Conservation (phyloP, 148 eudicot genomes). For the Rhododendron vialii region DNA sequence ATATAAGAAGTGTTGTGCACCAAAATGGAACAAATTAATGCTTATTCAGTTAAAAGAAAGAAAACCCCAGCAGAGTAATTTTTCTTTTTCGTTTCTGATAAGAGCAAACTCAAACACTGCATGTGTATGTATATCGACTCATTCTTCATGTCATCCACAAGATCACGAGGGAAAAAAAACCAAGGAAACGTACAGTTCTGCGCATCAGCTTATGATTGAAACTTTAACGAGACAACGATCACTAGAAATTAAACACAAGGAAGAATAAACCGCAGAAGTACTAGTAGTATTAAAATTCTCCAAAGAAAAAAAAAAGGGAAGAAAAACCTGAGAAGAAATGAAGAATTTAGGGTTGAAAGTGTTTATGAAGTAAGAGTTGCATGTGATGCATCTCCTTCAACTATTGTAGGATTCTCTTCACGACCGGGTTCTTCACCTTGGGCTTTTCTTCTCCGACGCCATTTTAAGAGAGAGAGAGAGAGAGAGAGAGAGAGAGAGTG, state of each 20-base stretch:
- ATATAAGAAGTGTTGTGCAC: not conserved
- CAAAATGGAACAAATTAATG: not conserved
- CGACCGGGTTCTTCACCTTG: constrained; percentile 83
- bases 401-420: constrained; percentile 90
- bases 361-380: constrained; percentile 78
- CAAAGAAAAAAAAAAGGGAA: not conserved
- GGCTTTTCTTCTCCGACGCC: constrained; percentile 74
- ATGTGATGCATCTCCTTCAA: constrained; percentile 93
- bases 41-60: not conserved
- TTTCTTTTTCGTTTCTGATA: too few relatives aligned
- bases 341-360: not conserved
- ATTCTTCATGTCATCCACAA: not conserved
- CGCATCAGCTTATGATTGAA: too few relatives aligned
- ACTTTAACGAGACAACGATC: too few relatives aligned
- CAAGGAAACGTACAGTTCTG: too few relatives aligned
- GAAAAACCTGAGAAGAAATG: not conserved
- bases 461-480: not conserved
- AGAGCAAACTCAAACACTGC: too few relatives aligned
- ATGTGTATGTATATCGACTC: not conserved
- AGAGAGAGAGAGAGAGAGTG: too few relatives aligned
- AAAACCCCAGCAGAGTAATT: too few relatives aligned
- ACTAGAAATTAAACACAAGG: too few relatives aligned
- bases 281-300: too few relatives aligned
- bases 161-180: too few relatives aligned
- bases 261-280: too few relatives aligned